A percentile compares a stretch with the other conserved stretches of the same genome.
Conservation (phyloP, 345 rosid species). For the Brassica incana region DNA sequence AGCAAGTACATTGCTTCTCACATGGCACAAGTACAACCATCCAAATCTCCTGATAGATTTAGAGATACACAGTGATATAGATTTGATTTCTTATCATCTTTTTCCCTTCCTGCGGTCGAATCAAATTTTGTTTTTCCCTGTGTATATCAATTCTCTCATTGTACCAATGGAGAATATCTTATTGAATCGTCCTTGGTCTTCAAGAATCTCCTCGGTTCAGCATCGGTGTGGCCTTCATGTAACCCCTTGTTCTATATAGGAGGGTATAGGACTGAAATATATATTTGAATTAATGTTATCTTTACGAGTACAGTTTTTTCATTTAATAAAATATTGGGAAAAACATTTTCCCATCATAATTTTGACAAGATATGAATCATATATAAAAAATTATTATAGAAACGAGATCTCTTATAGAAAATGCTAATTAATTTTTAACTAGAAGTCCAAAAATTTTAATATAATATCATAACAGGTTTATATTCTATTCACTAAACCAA, state of each 20-base stretch:
- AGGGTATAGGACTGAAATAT: not conserved
- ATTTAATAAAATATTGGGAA: not conserved
- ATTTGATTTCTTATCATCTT: not conserved
- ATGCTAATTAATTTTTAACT: no score
- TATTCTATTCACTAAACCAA: not conserved
- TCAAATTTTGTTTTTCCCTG: not conserved
- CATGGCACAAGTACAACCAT: conserved; percentile 37
- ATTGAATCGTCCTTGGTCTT: not conserved
- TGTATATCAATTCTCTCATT: not conserved
- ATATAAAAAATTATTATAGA: no score
- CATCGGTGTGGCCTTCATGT: not conserved
- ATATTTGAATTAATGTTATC: not conserved
- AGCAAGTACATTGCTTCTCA: conserved; percentile 28
- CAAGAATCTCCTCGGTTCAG: not conserved
- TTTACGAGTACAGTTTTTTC: not conserved
- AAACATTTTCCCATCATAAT: no score
- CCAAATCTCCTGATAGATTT: conserved; percentile 29
- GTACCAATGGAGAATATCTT: not conserved
- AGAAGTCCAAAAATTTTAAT: no score
- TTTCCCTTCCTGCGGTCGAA: not conserved
- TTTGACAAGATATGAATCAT: no score
- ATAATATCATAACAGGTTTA: no score
- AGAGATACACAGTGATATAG: conserved; percentile 1
- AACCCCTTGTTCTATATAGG: not conserved
- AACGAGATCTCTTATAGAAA: no score